Evolutionary conservation across 495 filamentous ascomycete species (phyloP).

Genomic region (Staphylotrichum tortipilum): DNA sequence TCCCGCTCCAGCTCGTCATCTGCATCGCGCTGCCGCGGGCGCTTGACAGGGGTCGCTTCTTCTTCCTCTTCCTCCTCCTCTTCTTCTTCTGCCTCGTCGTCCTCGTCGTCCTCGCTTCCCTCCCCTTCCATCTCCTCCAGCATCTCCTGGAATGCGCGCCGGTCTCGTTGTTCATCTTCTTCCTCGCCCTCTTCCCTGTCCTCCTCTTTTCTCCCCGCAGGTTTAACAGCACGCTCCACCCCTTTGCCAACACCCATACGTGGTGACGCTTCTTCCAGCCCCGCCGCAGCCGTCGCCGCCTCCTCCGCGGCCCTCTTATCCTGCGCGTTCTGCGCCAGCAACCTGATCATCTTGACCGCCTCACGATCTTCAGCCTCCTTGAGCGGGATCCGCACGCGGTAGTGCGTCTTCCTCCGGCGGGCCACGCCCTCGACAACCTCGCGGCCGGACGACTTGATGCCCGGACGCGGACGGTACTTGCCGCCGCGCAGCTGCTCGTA

Average conservation of each 20-base stretch:
- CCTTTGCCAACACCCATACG: too few relatives aligned
- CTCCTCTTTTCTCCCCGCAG: conserved; percentile 1
- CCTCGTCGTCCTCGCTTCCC: conserved; percentile 14
- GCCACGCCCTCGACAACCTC: conserved; percentile 1
- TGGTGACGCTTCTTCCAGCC: too few relatives aligned
- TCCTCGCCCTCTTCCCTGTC: conserved; percentile 4
- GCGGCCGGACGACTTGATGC: conserved; percentile 15
- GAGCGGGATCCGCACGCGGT: conserved; percentile 34
- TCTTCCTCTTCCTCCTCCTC: conserved; percentile 12
- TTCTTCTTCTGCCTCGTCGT: conserved; percentile 14
- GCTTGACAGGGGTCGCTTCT: neutral
- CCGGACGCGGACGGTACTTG: conserved; percentile 21
- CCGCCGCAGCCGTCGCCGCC: neutral
- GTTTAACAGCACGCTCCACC: neutral
- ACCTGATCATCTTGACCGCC: conserved; percentile 26
- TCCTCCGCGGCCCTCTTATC: neutral
- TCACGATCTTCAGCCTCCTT: conserved; percentile 25
- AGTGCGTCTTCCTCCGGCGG: conserved; percentile 18
- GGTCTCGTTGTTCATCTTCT: conserved; percentile 3
- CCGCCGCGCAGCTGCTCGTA: conserved; percentile 22
- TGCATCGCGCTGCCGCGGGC: conserved; percentile 1
- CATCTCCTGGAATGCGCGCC: conserved; percentile 6
- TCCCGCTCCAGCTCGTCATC: conserved; percentile 11
- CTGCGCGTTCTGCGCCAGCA: conserved; percentile 10
- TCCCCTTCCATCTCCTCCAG: conserved; percentile 17